These are phyloP conservation scores for Linnemannia schmuckeri DNA, from an alignment of 192 early-diverging fungal genomes.

Conservation along the genomic window DNA sequence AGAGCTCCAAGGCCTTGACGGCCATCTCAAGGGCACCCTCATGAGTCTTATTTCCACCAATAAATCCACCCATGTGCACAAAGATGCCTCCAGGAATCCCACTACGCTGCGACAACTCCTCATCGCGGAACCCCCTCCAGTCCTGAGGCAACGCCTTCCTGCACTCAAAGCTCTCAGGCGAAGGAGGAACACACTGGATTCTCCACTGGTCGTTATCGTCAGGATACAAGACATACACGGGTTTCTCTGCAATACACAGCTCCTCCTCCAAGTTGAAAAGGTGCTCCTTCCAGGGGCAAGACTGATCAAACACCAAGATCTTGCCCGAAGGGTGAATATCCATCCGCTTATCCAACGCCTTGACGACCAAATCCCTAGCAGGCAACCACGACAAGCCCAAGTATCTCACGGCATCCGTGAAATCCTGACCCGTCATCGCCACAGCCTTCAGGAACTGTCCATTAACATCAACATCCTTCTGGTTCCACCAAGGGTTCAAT, in stretches of 20 bases:
- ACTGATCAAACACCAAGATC: conserved; percentile 85
- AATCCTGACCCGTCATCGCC: conserved; percentile 83
- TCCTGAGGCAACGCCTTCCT: conserved; percentile 50
- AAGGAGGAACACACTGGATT: conserved; percentile 37
- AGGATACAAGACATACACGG: conserved; percentile 37
- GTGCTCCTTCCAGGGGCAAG: conserved; percentile 97
- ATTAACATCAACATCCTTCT: conserved; percentile 82
- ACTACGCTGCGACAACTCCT: conserved; percentile 80
- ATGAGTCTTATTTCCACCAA: conserved; percentile 73
- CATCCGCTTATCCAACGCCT: conserved; percentile 68
- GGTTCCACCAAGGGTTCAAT: conserved; percentile 97
- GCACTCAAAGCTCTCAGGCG: conserved; percentile 50
- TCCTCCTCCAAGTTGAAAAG: conserved; percentile 78
- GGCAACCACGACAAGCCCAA: conserved; percentile 88
- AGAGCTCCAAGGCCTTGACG: conserved; percentile 66
- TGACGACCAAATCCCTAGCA: conserved; percentile 86
- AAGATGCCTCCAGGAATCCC: conserved; percentile 88
- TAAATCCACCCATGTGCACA: conserved; percentile 79
- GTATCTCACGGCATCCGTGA: conserved; percentile 77
- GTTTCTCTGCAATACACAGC: conserved; percentile 57
- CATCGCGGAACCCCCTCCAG: conserved; percentile 88
- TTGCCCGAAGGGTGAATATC: conserved; percentile 80
- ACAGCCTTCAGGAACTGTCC: conserved; percentile 77
- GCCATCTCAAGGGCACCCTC: conserved; percentile 84
- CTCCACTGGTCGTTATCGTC: conserved; percentile 47